Evolutionary conservation across 108 stramenopile genomes (phyloP).

Genomic region (Skeletonema tropicum): DNA sequence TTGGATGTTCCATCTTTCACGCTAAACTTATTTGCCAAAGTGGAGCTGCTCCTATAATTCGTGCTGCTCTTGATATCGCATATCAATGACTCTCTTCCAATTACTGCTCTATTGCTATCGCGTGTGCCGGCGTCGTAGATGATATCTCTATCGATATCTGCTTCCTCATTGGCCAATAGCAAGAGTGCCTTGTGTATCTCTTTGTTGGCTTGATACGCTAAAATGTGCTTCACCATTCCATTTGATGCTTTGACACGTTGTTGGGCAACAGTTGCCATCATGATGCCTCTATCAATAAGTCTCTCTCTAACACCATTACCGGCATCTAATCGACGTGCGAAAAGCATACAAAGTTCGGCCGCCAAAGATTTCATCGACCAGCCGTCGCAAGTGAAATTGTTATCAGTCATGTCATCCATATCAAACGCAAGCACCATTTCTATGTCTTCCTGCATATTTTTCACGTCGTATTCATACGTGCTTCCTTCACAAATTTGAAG

Average conservation of each 20-base stretch:
- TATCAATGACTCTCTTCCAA: not conserved
- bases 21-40: not conserved
- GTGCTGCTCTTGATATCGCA: not conserved
- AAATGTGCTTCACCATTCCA: constrained; percentile 34
- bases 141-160: not conserved
- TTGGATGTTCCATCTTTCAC: not conserved
- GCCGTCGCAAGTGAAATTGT: constrained; percentile 17
- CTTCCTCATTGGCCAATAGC: constrained; percentile 11
- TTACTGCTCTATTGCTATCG: not conserved
- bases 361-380: constrained; percentile 19
- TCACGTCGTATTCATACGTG: not conserved
- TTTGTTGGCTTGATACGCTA: constrained; percentile 39
- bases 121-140: not conserved
- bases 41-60: not conserved
- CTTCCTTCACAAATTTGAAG: constrained; percentile 37
- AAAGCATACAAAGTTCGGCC: constrained; percentile 39
- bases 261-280: constrained; percentile 17
- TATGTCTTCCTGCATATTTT: constrained; percentile 30
- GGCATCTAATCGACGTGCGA: constrained; percentile 25
- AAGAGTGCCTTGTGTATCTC: constrained; percentile 23
- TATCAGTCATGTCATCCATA: constrained; percentile 16
- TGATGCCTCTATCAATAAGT: constrained; percentile 30
- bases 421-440: constrained; percentile 21
- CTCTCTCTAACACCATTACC: constrained; percentile 8
- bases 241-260: constrained; percentile 5